Conservation (phyloP, 805 yeast genomes). For the Cyberlindnera japonica region DNA sequence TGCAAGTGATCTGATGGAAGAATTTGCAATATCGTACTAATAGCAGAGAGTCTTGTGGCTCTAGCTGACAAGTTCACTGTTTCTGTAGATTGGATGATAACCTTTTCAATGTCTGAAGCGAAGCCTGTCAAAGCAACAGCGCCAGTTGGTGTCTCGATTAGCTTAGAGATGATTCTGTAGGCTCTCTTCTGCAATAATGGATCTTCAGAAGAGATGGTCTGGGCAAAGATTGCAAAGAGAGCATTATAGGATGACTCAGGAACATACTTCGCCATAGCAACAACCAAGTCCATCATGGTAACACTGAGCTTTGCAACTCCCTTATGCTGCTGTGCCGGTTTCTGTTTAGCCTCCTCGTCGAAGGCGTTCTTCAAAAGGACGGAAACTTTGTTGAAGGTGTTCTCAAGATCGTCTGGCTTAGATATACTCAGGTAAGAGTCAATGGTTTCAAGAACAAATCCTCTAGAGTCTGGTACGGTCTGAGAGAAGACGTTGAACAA, state of each 20-base stretch:
- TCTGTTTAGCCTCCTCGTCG: constrained; percentile 47
- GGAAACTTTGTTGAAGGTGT: constrained; percentile 84
- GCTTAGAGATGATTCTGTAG: constrained; percentile 68
- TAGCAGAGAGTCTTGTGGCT: constrained; percentile 71
- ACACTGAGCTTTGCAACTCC: constrained; percentile 53
- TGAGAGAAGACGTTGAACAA: constrained; percentile 91
- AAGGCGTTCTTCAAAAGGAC: constrained; percentile 69
- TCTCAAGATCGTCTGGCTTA: constrained; percentile 58
- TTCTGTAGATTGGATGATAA: constrained; percentile 55
- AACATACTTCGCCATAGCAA: constrained; percentile 80
- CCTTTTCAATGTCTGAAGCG: constrained; percentile 54
- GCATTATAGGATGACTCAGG: constrained; percentile 70
- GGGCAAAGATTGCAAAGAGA: constrained; percentile 70
- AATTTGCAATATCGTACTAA: constrained; percentile 54
- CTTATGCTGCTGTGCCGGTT: constrained; percentile 32
- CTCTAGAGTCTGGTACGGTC: constrained; percentile 79
- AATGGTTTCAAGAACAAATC: constrained; percentile 81
- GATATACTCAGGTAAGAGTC: constrained; percentile 75
- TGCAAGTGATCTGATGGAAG: constrained; percentile 63
- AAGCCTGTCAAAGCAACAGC: constrained; percentile 47
- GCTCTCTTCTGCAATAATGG: constrained; percentile 84
- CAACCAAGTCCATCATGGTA: constrained; percentile 89
- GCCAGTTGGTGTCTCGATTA: constrained; percentile 70
- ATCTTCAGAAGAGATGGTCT: constrained; percentile 55
- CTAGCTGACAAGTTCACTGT: constrained; percentile 70